These are phyloP conservation scores for Luzula sylvatica DNA, from an alignment of 176 grass and related monocot genomes.

Conservation along the genomic window DNA sequence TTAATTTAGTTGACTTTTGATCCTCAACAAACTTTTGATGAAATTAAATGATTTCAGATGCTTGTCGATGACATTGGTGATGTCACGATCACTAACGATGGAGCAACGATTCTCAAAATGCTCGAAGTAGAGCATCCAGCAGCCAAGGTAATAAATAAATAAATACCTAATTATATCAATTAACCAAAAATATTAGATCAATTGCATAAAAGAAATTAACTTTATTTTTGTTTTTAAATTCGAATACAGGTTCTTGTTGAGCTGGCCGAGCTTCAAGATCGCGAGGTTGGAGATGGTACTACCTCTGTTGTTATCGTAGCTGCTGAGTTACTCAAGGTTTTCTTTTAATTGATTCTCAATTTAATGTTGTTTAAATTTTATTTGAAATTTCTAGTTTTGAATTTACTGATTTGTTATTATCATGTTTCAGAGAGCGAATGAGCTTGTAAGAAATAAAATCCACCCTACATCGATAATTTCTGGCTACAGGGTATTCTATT, in stretches of 20 bases:
- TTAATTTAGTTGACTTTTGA: background rate
- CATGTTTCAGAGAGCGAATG: slow-evolving; percentile 60
- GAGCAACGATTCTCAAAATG: slow-evolving; percentile 90
- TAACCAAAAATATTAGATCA: background rate
- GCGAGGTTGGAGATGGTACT: slow-evolving; percentile 91
- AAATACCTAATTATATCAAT: background rate
- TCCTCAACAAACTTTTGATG: background rate
- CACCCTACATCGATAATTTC: slow-evolving; percentile 92
- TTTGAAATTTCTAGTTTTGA: background rate
- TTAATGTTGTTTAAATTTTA: background rate
- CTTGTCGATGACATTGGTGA: slow-evolving; percentile 92
- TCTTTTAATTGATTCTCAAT: background rate
- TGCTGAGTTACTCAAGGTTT: slow-evolving; percentile 85
- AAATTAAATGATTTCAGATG: slow-evolving; percentile 39
- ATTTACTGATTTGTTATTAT: slow-evolving; percentile 3
- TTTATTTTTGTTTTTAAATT: background rate
- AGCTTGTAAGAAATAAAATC: slow-evolving; percentile 91
- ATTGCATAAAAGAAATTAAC: background rate
- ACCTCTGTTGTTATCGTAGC: slow-evolving; percentile 80
- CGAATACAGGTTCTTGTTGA: slow-evolving; percentile 84
- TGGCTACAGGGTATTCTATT: slow-evolving; percentile 70
- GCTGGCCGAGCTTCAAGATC: slow-evolving; percentile 89
- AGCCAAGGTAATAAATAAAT: slow-evolving; percentile 45
- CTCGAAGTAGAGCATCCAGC: slow-evolving; percentile 92
- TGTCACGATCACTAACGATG: slow-evolving; percentile 95